Evolutionary conservation across 2,329 filamentous ascomycete genomes (phyloP), one percentile per base, ranked within the genome.

Genomic region (Trichoderma guizhouense): DNA sequence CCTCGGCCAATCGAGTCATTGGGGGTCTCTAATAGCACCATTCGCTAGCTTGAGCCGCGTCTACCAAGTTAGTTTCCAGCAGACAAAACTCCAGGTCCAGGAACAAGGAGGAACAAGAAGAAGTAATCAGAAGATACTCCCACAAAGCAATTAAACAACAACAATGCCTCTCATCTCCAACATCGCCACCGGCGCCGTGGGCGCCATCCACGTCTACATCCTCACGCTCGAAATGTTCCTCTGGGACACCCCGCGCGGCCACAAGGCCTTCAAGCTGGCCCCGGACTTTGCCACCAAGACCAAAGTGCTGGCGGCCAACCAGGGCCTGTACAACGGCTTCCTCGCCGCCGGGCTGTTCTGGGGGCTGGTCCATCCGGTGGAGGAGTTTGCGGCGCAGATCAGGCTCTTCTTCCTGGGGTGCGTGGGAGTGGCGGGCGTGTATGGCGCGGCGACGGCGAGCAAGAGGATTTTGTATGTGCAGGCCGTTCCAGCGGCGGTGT

Each of bases 291-390:
- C 85, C 7, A 76, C 82, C 51, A 75, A 84, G 77, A 85, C 84
- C 4, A 82, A 81, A 73, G 75, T 79, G 5, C 78, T 87, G 43
- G 85, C 84, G 61, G 83, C 83, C 67, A 87, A 87, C 76, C 85
- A 87, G 75, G 85, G 85, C 24, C 79, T 87, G 7, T 87, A 87
- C 79, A 87, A 87, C 75, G 85, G 85, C 55, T 86, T 87, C 69
- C 79, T 87, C n/a, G 82, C 84, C 3, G 84, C 84, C 1, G 85
- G 85, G 0, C 77, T 87, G 2, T 72, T 79, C 30, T 87, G 85
- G 85, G 81, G 82, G 3, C 73, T 86, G n/a, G n/a, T 79, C 4
- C 84, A 87, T 74, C 84, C 85, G 1, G 79, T 81, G 7, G 69
- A 78, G 7, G 81, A 78, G 47, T 82, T 87, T 72, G 81, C 80